Conservation (phyloP, 2,329 filamentous ascomycete species). For the Samsoniella hepiali region DNA sequence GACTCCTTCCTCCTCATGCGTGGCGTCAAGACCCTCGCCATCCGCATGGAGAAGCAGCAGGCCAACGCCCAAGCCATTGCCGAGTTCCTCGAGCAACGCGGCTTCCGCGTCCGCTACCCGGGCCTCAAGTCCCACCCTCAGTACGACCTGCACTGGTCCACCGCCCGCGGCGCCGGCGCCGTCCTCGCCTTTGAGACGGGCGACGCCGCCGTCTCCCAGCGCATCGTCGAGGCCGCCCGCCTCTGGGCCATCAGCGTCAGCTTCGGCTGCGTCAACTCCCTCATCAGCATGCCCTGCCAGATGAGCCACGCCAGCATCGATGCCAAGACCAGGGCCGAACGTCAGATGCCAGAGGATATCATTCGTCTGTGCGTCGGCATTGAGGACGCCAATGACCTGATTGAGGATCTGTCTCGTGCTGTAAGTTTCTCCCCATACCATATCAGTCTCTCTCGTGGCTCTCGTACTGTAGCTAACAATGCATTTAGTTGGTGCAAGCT, state of each 20-base stretch:
- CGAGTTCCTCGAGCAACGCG: slow-evolving; percentile 83
- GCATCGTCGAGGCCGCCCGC: slow-evolving; percentile 88
- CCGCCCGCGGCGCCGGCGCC: slow-evolving; percentile 89
- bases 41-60: slow-evolving; percentile 99
- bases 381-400: slow-evolving; percentile 85
- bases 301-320: slow-evolving; percentile 99
- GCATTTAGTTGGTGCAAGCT: slow-evolving; percentile 78
- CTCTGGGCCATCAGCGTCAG: slow-evolving; percentile 95
- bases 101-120: slow-evolving; percentile 93
- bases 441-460: background rate
- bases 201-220: slow-evolving; percentile 75
- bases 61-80: slow-evolving; percentile 87
- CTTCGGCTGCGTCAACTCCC: slow-evolving; percentile 95
- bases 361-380: slow-evolving; percentile 96
- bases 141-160: slow-evolving; percentile 92
- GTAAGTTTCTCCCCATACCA: slow-evolving; percentile 53
- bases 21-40: slow-evolving; percentile 92
- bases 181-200: slow-evolving; percentile 97
- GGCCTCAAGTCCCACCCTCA: slow-evolving; percentile 93
- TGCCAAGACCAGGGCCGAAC: slow-evolving; percentile 82
- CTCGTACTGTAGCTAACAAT: slow-evolving; percentile 24
- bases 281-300: slow-evolving; percentile 99
- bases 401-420: slow-evolving; percentile 87
- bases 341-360: slow-evolving; percentile 93
- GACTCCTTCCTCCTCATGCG: slow-evolving; percentile 95